A percentile compares a stretch with the other conserved stretches of the same genome.
phyloP scores from a whole-genome alignment of 768 basidiomycete species.

The Roridomyces roridus region DNA sequence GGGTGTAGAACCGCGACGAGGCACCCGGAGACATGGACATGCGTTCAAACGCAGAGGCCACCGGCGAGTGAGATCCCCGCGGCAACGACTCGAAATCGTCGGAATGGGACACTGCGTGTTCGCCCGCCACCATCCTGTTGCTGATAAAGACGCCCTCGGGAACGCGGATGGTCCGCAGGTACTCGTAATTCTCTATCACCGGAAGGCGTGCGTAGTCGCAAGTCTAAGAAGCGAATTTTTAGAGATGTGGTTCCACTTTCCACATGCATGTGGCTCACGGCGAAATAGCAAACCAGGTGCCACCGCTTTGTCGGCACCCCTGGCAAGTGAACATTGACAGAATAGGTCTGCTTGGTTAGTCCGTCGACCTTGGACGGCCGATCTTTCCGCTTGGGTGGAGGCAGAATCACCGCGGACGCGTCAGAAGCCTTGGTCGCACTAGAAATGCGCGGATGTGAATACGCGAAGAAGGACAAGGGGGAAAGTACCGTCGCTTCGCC shows the following conservation, averaged over 20 bases:
- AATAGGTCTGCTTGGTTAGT: slow-evolving; percentile 88
- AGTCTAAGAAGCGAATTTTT: slow-evolving; percentile 48
- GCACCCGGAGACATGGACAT: slow-evolving; percentile 23
- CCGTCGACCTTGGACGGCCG: slow-evolving; percentile 80
- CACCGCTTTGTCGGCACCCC: slow-evolving; percentile 77
- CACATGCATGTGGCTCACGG: slow-evolving; percentile 49
- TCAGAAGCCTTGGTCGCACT: slow-evolving; percentile 24
- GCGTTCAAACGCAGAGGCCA: slow-evolving; percentile 17
- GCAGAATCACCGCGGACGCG: slow-evolving; percentile 62
- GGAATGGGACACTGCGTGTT: slow-evolving; percentile 48
- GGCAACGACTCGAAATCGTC: slow-evolving; percentile 46
- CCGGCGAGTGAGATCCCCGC: slow-evolving; percentile 18
- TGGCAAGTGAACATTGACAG: slow-evolving; percentile 73
- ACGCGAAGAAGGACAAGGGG: not conserved
- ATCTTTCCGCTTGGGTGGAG: slow-evolving; percentile 74
- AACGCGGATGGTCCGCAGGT: slow-evolving; percentile 69
- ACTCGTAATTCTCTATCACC: slow-evolving; percentile 76
- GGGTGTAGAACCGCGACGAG: slow-evolving; percentile 17
- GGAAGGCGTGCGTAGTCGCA: slow-evolving; percentile 75
- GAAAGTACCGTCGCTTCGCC: slow-evolving; percentile 71
- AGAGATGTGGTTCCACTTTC: not conserved
- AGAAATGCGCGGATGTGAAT: slow-evolving; percentile 17
- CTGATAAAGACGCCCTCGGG: slow-evolving; percentile 78
- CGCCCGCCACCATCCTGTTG: slow-evolving; percentile 53
- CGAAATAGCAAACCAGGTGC: slow-evolving; percentile 87